Conservation (phyloP, 805 yeast species). For the Candida piceae region DNA sequence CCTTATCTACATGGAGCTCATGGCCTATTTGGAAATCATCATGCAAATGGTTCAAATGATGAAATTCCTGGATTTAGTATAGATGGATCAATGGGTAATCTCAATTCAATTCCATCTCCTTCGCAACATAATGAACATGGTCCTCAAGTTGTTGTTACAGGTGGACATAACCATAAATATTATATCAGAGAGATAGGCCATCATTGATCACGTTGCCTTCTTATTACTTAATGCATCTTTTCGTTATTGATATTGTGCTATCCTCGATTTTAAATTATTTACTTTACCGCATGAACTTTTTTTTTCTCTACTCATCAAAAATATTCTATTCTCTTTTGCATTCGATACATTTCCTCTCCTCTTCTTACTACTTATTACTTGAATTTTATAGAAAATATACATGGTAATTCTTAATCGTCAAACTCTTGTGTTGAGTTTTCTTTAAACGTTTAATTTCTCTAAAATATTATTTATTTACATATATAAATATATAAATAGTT, state of each 20-base stretch:
- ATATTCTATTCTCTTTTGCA: no score
- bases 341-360: no score
- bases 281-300: no score
- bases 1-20: slow-evolving; percentile 29
- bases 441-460: no score
- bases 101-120: slow-evolving; percentile 1
- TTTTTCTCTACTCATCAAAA: no score
- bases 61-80: slow-evolving; percentile 24
- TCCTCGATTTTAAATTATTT: no score
- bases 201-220: background rate
- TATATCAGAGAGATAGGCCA: slow-evolving; percentile 26
- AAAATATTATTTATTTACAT: no score
- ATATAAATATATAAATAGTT: no score
- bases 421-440: no score
- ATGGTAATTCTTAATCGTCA: no score
- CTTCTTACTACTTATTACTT: no score
- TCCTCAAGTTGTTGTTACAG: slow-evolving; percentile 28
- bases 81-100: slow-evolving; percentile 5
- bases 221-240: background rate
- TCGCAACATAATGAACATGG: slow-evolving; percentile 2
- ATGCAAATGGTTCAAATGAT: slow-evolving; percentile 5
- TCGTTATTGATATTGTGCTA: background rate
- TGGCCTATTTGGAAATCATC: slow-evolving; percentile 1
- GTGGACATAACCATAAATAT: slow-evolving; percentile 31
- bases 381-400: no score